Percentiles rank a stretch among this genome's conserved stretches.
Conservation (phyloP, 2,329 filamentous ascomycete species). For the Berkeleyomyces rouxiae region DNA sequence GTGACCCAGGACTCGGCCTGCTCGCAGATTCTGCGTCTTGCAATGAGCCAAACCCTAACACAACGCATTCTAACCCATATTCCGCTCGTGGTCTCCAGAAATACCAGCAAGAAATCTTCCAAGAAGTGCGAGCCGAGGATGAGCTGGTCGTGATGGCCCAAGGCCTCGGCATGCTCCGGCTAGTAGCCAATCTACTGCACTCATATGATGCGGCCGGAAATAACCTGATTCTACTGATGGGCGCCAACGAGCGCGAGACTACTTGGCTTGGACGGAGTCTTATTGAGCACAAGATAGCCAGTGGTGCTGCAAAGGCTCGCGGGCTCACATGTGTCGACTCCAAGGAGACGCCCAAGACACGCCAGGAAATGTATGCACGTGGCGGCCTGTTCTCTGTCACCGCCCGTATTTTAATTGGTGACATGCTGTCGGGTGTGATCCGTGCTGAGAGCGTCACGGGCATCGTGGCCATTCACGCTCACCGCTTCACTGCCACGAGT, state of each 20-base stretch:
- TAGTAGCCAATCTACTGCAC: constrained; percentile 91
- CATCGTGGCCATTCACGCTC: constrained; percentile 73
- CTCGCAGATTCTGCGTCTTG: too few relatives aligned
- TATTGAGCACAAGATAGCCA: constrained; percentile 87
- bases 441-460: constrained; percentile 76
- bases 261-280: constrained; percentile 92
- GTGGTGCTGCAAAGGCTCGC: constrained; percentile 45
- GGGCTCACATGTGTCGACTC: constrained; percentile 89
- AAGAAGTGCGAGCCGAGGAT: constrained; percentile 78
- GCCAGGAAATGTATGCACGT: constrained; percentile 79
- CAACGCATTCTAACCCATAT: not conserved
- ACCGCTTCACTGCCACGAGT: constrained; percentile 70
- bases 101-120: constrained; percentile 93
- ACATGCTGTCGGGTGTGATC: constrained; percentile 70
- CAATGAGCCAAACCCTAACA: not conserved
- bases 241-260: constrained; percentile 85
- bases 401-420: constrained; percentile 84
- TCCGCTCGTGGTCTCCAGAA: constrained; percentile 29
- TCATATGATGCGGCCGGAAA: constrained; percentile 93
- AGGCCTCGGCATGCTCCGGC: constrained; percentile 76
- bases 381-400: constrained; percentile 94
- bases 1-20: too few relatives aligned
- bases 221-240: constrained; percentile 77
- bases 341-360: constrained; percentile 73
- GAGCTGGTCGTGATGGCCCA: constrained; percentile 82